Percentiles rank a stretch among this genome's conserved stretches.
phyloP scores from a whole-genome alignment of 2,329 filamentous ascomycete genomes.

The Aspergillus sp. region DNA sequence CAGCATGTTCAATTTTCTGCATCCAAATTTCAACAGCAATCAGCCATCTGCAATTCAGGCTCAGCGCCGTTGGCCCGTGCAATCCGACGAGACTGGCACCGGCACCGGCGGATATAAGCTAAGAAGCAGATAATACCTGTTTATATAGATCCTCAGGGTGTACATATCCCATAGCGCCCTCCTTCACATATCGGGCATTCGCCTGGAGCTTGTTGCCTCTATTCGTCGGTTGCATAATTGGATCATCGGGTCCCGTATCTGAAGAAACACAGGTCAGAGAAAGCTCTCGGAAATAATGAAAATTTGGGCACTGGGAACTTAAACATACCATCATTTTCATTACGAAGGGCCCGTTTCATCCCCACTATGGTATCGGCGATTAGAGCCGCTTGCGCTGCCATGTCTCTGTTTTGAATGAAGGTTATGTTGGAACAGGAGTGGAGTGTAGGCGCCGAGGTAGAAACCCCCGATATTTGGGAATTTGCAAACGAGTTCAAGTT shows the following conservation, averaged over 20 bases:
- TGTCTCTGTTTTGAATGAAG: conserved; percentile 23
- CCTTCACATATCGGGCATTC: conserved; percentile 57
- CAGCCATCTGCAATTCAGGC: neutral
- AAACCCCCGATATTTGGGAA: neutral
- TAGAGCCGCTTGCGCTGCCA: conserved; percentile 46
- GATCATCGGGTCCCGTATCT: conserved; percentile 51
- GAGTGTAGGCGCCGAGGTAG: conserved; percentile 2
- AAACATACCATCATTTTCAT: conserved; percentile 46
- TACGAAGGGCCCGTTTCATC: conserved; percentile 54
- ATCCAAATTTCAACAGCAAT: neutral
- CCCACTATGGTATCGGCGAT: conserved; percentile 56
- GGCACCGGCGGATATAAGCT: neutral
- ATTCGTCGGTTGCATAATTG: conserved; percentile 56
- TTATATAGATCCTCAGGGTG: conserved; percentile 55
- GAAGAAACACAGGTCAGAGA: conserved; percentile 8
- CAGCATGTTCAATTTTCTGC: conserved; percentile 62
- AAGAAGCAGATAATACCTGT: conserved; percentile 46
- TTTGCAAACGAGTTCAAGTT: neutral
- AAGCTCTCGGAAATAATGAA: conserved; percentile 9
- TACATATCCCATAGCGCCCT: conserved; percentile 54
- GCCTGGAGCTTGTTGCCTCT: conserved; percentile 62
- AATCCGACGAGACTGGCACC: neutral
- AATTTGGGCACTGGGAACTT: neutral
- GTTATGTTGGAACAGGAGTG: conserved; percentile 6
- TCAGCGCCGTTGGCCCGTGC: neutral